Base-by-base conservation (phyloP, 108 stramenopile species). In the Cylindrotheca closterium region DNA sequence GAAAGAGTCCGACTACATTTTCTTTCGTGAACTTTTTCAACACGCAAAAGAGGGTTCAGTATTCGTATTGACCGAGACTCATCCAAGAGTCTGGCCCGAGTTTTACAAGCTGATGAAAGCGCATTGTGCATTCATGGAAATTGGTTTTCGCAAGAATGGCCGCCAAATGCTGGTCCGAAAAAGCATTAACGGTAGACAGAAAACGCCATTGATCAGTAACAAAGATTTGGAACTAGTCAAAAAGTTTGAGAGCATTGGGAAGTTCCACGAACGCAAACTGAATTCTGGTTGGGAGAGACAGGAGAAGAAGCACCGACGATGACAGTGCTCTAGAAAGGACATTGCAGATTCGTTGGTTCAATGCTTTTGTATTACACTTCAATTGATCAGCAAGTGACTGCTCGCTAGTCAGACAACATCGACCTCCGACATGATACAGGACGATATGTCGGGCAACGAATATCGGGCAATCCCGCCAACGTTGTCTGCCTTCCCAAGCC, bases 51-150 rank as follows among this genome's bases (percentile, higher is more conserved):
- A 47, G 1, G 81, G 73, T 1, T 63, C 81, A 0, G 2, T 81
- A 53, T 80, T 88, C 53, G 24, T 84, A 7, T 56, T 88, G 12
- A 82, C 76, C 0, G 86, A 87, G 56, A 68, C 67, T 26, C 71
- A 74, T 31, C 86, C 70, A 5, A 68, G 86, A 4, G 21, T 84
- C 15, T 88, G 86, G 86, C 81, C 83, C 24, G 79, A 88, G 30
- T 64, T 87, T 59, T 60, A 70, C 8, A 23, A 28, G 15, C 15
- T 60, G 12, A 1, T 69, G 28, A 25, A 47, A 28, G 28, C 33
- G 12, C 33, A 34, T 7, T 31, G 34, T 52, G 22, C 24, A 4
- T 7, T 25, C 34, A n/a, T 18, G 34, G 21, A 42, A 54, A 30
- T 26, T 70, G 19, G 60, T 10, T 23, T 57, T 59, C 49, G 28